Base-by-base conservation (phyloP, 1,284 basidiomycete genomes). In the Ceratobasidium sp. region DNA sequence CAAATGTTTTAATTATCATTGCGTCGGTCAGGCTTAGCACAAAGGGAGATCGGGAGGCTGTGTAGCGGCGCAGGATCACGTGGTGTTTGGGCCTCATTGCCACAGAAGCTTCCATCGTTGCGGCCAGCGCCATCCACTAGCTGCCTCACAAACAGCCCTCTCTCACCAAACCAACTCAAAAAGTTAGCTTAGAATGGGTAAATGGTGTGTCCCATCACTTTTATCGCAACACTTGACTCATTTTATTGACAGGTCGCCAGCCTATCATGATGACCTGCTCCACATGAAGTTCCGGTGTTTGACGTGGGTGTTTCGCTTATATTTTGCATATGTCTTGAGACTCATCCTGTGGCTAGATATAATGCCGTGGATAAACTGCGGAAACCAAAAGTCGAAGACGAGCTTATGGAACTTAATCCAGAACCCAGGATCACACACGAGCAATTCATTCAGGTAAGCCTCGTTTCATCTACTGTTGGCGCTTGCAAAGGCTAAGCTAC, bases 241-340 rank as follows among this genome's bases (percentile, higher is more conserved):
- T 42, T 58, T 67, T 39, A 42, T 42, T 67, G 3, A 46, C 44
- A 77, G 75, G 75, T 77, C 75, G 40, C 75, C 75, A 12, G 75
- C 75, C n/a, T 77, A 77, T 42, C 55, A 77, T 6, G 75, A 77
- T 49, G 75, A 77, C 64, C 39, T 77, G 42, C 75, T 77, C 75
- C 75, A 77, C 63, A 77, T 77, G 75, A 77, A 77, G 75, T 77
- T 77, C 46, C 63, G 75, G 46, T 60, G 23, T 77, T 77, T 77
- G 55, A 77, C 75, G 75, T 77, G 75, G 60, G 73, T 42, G n/a
- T 23, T 20, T 60, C n/a, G 63, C 64, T 33, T 42, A 60, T n/a
- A 56, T 55, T 46, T 46, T 39, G 63, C 42, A 18, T 55, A 46
- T 10, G 55, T 23, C 26, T 40, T n/a, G 23, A 60, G 7, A 39